phyloP scores from a whole-genome alignment of 2,329 filamentous ascomycete genomes.

The Penicillium olsonii region DNA sequence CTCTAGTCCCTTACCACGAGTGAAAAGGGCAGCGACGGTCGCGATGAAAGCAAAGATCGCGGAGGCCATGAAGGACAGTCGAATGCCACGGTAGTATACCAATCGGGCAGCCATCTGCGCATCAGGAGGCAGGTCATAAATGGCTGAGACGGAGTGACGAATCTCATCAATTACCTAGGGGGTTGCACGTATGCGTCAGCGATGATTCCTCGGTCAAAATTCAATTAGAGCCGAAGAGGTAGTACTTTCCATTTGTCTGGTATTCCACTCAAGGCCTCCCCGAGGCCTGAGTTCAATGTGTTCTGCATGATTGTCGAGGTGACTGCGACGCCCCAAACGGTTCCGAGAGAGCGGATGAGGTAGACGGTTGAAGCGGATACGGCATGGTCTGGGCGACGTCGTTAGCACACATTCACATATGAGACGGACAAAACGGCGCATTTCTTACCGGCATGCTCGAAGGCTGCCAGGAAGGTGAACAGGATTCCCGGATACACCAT shows the following conservation, averaged over 20 bases:
- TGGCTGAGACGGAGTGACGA: slow-evolving; percentile 60
- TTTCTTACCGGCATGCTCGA: slow-evolving; percentile 59
- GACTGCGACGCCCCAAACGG: slow-evolving; percentile 65
- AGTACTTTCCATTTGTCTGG: slow-evolving; percentile 61
- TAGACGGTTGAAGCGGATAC: slow-evolving; percentile 65
- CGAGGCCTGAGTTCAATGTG: slow-evolving; percentile 57
- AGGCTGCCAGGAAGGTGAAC: slow-evolving; percentile 64
- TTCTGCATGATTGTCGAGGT: slow-evolving; percentile 66
- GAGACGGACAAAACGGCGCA: neutral
- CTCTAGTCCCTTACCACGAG: slow-evolving; percentile 39
- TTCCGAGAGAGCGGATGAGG: slow-evolving; percentile 63
- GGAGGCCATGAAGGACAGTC: slow-evolving; percentile 58
- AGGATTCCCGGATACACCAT: slow-evolving; percentile 53
- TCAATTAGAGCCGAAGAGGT: slow-evolving; percentile 18
- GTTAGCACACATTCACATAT: neutral
- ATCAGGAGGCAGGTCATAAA: slow-evolving; percentile 58
- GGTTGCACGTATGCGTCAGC: slow-evolving; percentile 24
- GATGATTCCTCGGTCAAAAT: slow-evolving; percentile 11
- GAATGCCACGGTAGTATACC: slow-evolving; percentile 63
- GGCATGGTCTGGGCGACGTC: slow-evolving; percentile 55
- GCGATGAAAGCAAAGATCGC: slow-evolving; percentile 55
- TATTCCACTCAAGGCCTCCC: slow-evolving; percentile 56
- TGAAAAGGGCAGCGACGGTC: slow-evolving; percentile 51
- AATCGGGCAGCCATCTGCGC: slow-evolving; percentile 58
- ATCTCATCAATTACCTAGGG: slow-evolving; percentile 62